phyloP scores from a whole-genome alignment of 768 basidiomycete genomes.

The Auricularia cornea region DNA sequence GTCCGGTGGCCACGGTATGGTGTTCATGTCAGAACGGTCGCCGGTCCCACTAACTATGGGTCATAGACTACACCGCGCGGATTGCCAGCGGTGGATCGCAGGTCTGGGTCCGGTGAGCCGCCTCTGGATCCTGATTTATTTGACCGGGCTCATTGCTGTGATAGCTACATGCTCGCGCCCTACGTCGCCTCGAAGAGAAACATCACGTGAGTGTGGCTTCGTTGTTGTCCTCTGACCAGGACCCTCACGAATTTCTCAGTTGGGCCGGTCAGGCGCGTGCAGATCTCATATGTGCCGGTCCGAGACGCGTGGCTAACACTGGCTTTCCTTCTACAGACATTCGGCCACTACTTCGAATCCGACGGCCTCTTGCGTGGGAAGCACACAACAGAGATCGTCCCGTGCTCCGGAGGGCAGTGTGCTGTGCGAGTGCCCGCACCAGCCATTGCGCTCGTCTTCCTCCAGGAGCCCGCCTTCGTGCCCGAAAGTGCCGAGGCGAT shows the following conservation, averaged over 20 bases:
- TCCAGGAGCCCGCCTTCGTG: conserved; percentile 35
- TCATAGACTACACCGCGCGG: conserved; percentile 38
- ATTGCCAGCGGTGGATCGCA: conserved; percentile 31
- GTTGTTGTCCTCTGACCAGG: conserved; percentile 3
- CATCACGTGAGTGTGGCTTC: conserved; percentile 75
- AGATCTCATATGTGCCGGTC: no score
- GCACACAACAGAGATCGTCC: conserved; percentile 46
- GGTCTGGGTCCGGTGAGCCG: neutral
- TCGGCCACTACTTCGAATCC: conserved; percentile 50
- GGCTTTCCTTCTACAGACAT: conserved; percentile 26
- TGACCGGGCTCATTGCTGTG: neutral
- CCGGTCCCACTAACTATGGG: no score
- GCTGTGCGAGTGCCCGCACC: conserved; percentile 58
- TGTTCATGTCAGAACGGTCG: no score
- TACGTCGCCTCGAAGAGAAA: conserved; percentile 49
- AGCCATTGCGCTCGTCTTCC: conserved; percentile 67
- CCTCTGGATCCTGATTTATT: neutral
- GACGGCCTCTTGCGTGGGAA: conserved; percentile 60
- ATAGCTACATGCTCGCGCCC: conserved; percentile 49
- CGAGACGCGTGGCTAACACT: neutral
- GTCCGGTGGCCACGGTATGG: conserved; percentile 36
- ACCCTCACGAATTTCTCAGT: neutral
- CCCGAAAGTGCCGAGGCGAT: conserved; percentile 21
- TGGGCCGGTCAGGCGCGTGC: neutral
- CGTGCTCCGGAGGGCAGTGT: conserved; percentile 51